Percentiles rank a stretch among this genome's conserved stretches.
phyloP scores from a whole-genome alignment of 148 eudicot species.

The Oxyria digyna region DNA sequence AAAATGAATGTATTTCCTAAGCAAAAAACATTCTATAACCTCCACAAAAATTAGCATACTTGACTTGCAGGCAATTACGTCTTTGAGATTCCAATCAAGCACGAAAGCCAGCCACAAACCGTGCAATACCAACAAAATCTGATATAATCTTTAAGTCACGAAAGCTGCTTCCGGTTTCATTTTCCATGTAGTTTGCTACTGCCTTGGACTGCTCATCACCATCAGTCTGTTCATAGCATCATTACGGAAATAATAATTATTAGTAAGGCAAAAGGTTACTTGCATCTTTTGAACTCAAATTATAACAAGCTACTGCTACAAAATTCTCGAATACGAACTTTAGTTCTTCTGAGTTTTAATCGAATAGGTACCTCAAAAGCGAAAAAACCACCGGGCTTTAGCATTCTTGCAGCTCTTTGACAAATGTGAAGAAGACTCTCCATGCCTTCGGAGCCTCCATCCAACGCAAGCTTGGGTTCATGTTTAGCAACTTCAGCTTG shows the following conservation, averaged over 20 bases:
- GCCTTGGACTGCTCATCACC: slow-evolving; percentile 69
- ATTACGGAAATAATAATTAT: neutral
- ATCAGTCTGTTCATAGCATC: slow-evolving; percentile 51
- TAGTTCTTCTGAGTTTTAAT: neutral
- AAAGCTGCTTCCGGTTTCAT: slow-evolving; percentile 30
- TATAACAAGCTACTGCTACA: neutral
- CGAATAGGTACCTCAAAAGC: slow-evolving; percentile 59
- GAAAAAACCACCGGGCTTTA: slow-evolving; percentile 82
- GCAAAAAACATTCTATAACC: neutral
- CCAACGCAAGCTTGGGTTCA: slow-evolving; percentile 81
- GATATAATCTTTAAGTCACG: slow-evolving; percentile 30
- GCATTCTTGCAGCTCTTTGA: slow-evolving; percentile 39
- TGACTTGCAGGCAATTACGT: neutral
- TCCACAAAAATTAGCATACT: neutral
- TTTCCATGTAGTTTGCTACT: slow-evolving; percentile 43
- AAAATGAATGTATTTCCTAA: neutral
- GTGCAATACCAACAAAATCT: slow-evolving; percentile 70
- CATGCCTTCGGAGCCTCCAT: slow-evolving; percentile 72
- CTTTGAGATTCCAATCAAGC: neutral
- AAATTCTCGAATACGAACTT: neutral
- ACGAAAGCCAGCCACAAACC: slow-evolving; percentile 66
- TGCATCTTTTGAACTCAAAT: neutral
- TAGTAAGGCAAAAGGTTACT: neutral
- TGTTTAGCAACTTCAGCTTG: slow-evolving; percentile 86
- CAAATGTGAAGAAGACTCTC: slow-evolving; percentile 52